Conservation (phyloP, 78 protist genomes). For the Diacronema lutheri region DNA sequence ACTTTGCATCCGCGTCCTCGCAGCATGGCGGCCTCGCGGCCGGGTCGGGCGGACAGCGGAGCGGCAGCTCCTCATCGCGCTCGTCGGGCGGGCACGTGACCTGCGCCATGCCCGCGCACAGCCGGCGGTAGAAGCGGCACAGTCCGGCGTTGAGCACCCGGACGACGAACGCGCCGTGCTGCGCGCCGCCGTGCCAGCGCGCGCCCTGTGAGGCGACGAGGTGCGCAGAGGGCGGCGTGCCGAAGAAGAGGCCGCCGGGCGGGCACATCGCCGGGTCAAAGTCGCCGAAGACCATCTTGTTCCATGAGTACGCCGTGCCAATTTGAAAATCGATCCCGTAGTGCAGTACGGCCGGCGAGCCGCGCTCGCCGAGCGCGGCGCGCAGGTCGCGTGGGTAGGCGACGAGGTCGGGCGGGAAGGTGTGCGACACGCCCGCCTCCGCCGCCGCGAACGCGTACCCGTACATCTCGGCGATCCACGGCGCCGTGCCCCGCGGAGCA, state of each 20-base stretch:
- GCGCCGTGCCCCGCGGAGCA: neutral
- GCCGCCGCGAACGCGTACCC: slow-evolving; percentile 1
- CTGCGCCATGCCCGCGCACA: too few species aligned
- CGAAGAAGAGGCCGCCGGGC: neutral
- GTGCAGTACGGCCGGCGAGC: neutral
- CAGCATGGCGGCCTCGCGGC: neutral
- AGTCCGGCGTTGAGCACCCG: neutral
- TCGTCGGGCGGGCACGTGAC: too few species aligned
- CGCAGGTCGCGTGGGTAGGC: neutral
- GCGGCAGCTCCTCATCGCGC: too few species aligned
- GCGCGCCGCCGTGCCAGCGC: neutral
- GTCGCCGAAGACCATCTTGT: neutral
- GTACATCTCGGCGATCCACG: slow-evolving; percentile 9
- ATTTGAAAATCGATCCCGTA: neutral
- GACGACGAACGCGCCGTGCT: neutral
- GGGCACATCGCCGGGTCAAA: neutral
- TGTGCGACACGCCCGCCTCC: neutral
- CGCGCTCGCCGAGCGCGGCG: neutral
- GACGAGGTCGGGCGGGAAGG: neutral
- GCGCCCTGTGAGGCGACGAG: too few species aligned
- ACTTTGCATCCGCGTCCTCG: neutral
- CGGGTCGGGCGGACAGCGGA: too few species aligned
- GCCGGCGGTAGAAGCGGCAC: neutral
- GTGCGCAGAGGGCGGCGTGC: neutral
- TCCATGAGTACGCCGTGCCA: neutral